Evolutionary conservation across 768 basidiomycete genomes (phyloP).

Genomic region (Trametes cingulata): DNA sequence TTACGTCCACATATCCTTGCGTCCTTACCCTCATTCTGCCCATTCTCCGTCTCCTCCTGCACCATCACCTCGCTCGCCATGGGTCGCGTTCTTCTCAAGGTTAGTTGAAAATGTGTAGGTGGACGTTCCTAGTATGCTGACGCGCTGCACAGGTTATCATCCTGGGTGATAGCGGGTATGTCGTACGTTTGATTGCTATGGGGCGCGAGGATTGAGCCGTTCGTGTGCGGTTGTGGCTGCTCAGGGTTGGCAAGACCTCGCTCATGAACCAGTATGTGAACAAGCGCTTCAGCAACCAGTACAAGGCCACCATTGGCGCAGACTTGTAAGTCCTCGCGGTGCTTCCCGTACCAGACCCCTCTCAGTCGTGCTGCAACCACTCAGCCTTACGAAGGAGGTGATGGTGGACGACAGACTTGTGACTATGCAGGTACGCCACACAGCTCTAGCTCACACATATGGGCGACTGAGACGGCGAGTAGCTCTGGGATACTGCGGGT

Average conservation of each 20-base stretch:
- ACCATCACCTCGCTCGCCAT: slow-evolving; percentile 39
- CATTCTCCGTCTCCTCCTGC: slow-evolving; percentile 22
- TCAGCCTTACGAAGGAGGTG: slow-evolving; percentile 93
- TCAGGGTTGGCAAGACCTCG: slow-evolving; percentile 91
- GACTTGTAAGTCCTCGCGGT: slow-evolving; percentile 74
- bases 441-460: not conserved
- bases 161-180: slow-evolving; percentile 95
- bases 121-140: slow-evolving; percentile 10
- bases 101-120: slow-evolving; percentile 30
- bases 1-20: slow-evolving; percentile 19
- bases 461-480: not conserved
- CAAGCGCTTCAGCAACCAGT: slow-evolving; percentile 99
- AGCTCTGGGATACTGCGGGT: slow-evolving; percentile 99
- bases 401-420: slow-evolving; percentile 98
- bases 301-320: slow-evolving; percentile 98
- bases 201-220: slow-evolving; percentile 1
- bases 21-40: slow-evolving; percentile 15
- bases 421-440: slow-evolving; percentile 90
- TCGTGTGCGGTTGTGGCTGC: slow-evolving; percentile 10
- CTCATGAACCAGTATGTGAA: slow-evolving; percentile 99
- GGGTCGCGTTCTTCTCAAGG: slow-evolving; percentile 90
- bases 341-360: not conserved
- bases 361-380: not conserved
- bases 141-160: slow-evolving; percentile 81
- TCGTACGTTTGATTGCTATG: slow-evolving; percentile 25